Evolutionary conservation across 129 eudicot species (phyloP).

Genomic region (Artemisia argyi): DNA sequence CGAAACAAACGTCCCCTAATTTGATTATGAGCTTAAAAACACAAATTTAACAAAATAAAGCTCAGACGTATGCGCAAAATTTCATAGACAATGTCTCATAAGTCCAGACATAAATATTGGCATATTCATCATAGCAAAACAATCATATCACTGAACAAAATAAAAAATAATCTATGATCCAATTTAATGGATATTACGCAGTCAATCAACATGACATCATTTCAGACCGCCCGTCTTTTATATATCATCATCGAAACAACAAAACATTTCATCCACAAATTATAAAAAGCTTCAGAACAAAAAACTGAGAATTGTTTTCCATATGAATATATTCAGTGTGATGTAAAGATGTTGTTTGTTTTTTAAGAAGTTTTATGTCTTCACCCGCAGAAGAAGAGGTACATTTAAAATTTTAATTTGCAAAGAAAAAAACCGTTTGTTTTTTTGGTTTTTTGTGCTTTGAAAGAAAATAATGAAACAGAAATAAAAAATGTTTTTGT

Average conservation of each 20-base stretch:
- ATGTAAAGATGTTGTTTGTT: too few species aligned
- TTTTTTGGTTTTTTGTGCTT: too few species aligned
- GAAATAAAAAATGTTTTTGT: too few species aligned
- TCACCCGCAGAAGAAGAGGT: too few species aligned
- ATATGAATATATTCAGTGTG: slow-evolving; percentile 50
- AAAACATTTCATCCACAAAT: background rate
- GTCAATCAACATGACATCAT: slow-evolving; percentile 99
- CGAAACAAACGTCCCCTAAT: too few species aligned
- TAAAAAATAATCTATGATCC: slow-evolving; percentile 37
- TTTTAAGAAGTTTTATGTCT: too few species aligned
- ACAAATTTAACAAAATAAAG: slow-evolving; percentile 1
- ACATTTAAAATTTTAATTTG: too few species aligned
- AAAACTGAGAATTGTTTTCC: slow-evolving; percentile 15
- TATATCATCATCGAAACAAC: slow-evolving; percentile 44
- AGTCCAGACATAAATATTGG: slow-evolving; percentile 68
- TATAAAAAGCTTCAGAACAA: slow-evolving; percentile 41
- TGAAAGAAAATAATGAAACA: too few species aligned
- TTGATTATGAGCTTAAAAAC: too few species aligned
- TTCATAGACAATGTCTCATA: slow-evolving; percentile 62
- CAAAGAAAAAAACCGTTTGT: too few species aligned
- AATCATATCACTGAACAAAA: background rate
- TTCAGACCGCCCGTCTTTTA: slow-evolving; percentile 99
- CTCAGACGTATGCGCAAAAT: slow-evolving; percentile 51
- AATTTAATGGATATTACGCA: slow-evolving; percentile 45
- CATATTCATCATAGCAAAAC: slow-evolving; percentile 47